phyloP scores from a whole-genome alignment of 2,329 filamentous ascomycete species.

The Aspergillus hiratsukae region DNA sequence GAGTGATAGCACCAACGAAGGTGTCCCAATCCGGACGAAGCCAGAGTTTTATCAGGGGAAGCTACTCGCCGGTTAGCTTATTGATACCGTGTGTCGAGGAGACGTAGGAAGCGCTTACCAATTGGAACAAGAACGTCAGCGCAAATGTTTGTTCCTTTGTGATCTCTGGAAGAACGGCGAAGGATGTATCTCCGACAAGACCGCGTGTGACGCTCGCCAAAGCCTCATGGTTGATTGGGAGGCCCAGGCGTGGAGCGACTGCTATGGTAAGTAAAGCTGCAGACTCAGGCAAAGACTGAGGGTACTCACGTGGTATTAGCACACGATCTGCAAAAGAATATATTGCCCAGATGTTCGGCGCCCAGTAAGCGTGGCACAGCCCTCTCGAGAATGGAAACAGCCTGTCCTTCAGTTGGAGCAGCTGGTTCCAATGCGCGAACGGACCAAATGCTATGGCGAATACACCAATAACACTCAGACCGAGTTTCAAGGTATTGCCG shows the following conservation, averaged over 20 bases:
- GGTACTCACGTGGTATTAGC: constrained; percentile 69
- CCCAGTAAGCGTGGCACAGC: constrained; percentile 97
- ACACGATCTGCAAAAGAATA: constrained; percentile 88
- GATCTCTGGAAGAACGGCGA: constrained; percentile 87
- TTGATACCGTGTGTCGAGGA: constrained; percentile 13
- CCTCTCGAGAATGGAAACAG: constrained; percentile 93
- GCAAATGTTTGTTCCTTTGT: constrained; percentile 74
- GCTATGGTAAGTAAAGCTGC: constrained; percentile 29
- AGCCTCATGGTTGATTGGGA: constrained; percentile 68
- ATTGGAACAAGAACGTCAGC: constrained; percentile 77
- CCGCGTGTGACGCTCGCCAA: constrained; percentile 87
- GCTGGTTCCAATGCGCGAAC: constrained; percentile 75
- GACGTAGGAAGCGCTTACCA: constrained; percentile 40
- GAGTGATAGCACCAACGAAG: constrained; percentile 82
- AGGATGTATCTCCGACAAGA: constrained; percentile 86
- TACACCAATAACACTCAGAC: constrained; percentile 63
- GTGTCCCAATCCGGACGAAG: constrained; percentile 75
- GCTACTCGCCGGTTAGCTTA: constrained; percentile 30
- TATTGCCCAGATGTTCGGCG: constrained; percentile 92
- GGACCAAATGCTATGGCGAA: constrained; percentile 84
- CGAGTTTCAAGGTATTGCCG: constrained; percentile 78
- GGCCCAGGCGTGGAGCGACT: constrained; percentile 78
- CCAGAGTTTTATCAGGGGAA: constrained; percentile 80
- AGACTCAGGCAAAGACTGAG: neutral
- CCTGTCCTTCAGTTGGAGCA: constrained; percentile 75